Percentiles rank a stretch among this genome's conserved stretches.
Conservation (phyloP, 2,329 filamentous ascomycete genomes). For the Exserohilum rostratum region DNA sequence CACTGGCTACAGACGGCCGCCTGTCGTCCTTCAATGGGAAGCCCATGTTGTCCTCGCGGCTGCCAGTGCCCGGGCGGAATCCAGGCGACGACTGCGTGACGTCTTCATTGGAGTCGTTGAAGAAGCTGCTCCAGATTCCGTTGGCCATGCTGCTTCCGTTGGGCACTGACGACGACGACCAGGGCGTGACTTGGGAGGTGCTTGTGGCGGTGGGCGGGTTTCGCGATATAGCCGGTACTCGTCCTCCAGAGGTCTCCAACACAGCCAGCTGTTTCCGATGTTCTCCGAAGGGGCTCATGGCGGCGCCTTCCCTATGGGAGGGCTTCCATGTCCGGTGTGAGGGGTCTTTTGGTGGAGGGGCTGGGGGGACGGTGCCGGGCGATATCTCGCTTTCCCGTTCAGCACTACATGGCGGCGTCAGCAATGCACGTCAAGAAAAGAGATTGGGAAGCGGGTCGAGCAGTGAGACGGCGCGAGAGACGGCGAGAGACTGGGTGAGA, state of each 20-base stretch:
- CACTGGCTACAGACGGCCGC: constrained; percentile 85
- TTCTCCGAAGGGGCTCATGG: constrained; percentile 68
- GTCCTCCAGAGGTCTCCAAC: constrained; percentile 65
- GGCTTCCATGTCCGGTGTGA: constrained; percentile 45
- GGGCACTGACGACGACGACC: constrained; percentile 49
- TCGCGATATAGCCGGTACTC: constrained; percentile 63
- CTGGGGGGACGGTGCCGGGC: constrained; percentile 46
- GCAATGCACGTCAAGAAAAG: constrained; percentile 20
- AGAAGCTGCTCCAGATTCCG: constrained; percentile 64
- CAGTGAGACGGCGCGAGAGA: constrained; percentile 32
- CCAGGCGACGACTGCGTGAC: constrained; percentile 72
- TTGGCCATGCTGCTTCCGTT: constrained; percentile 52
- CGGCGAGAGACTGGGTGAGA: constrained; percentile 25
- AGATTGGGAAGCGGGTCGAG: constrained; percentile 22
- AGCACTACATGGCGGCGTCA: constrained; percentile 45
- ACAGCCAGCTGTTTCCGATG: constrained; percentile 75
- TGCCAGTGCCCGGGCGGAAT: constrained; percentile 65
- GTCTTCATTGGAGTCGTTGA: constrained; percentile 77
- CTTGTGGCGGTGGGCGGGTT: constrained; percentile 62
- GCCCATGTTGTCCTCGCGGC: constrained; percentile 54
- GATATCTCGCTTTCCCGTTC: constrained; percentile 55
- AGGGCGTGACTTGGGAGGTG: constrained; percentile 59
- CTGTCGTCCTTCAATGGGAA: constrained; percentile 67
- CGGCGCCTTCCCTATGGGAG: constrained; percentile 60
- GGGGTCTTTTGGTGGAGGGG: constrained; percentile 46